phyloP scores from a whole-genome alignment of 371 early-diverging fungal species.

The Mycotypha africana region DNA sequence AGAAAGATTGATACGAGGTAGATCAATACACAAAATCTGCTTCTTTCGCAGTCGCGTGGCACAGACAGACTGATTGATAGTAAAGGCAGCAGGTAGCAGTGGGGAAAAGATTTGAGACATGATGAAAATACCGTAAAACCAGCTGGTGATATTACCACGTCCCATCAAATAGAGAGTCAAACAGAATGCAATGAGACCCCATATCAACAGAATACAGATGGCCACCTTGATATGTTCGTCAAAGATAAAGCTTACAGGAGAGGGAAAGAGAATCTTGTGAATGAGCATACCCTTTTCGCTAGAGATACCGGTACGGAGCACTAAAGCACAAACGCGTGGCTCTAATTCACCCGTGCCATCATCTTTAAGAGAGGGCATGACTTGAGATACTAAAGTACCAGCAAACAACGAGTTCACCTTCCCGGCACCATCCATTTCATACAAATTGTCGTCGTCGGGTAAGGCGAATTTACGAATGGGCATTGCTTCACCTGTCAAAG shows the following conservation, averaged over 20 bases:
- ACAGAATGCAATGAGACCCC: conserved; percentile 49
- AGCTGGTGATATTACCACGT: conserved; percentile 12
- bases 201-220: conserved; percentile 49
- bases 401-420: conserved; percentile 54
- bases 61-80: conserved; percentile 64
- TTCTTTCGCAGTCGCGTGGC: conserved; percentile 50
- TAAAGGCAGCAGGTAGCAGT: conserved; percentile 62
- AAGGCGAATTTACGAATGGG: conserved; percentile 78
- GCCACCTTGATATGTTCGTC: conserved; percentile 65
- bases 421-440: conserved; percentile 17
- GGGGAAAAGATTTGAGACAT: conserved; percentile 58
- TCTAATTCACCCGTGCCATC: conserved; percentile 7
- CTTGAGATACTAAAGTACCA: conserved; percentile 52
- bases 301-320: conserved; percentile 65
- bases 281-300: conserved; percentile 73
- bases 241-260: conserved; percentile 57
- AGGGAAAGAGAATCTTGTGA: conserved; percentile 66
- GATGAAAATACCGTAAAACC: conserved; percentile 39
- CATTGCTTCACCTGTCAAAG: conserved; percentile 79
- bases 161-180: conserved; percentile 25
- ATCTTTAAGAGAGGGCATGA: neutral
- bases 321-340: conserved; percentile 41
- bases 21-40: conserved; percentile 62
- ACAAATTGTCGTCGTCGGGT: conserved; percentile 29
- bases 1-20: conserved; percentile 72